Base-by-base conservation (phyloP, 352 stramenopile species). In the Pythium dissotocum region DNA sequence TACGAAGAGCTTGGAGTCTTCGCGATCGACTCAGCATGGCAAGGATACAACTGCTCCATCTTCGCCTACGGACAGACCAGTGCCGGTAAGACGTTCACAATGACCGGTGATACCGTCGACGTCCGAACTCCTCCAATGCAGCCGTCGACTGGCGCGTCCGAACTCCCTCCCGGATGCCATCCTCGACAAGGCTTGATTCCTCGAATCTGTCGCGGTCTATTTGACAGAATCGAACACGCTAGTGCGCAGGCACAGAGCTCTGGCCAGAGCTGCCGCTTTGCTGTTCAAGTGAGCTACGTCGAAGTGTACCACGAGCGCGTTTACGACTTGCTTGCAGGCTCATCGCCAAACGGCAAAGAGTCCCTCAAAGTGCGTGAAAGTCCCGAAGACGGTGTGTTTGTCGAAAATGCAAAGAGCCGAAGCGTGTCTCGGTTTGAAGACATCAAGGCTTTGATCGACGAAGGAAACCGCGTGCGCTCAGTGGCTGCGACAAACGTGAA, bases 241-340 rank as follows among this genome's bases (percentile, higher is more conserved):
- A 61, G 61, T 13, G 35, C 55, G 12, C 18, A 58, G 12, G 18
- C 61, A 16, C 44, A 59, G 53, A 46, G 42, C 9, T 38, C 24
- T 9, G 63, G 71, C 18, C 76, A 67, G n/a, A 67, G 40, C 44
- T 63, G 60, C 14, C 65, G 64, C 1, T 73, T 67, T 55, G 61
- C 72, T 28, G 65, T 92, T 3, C 72, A 89, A 56, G 76, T 94
- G 54, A 93, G 83, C 63, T 94, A 89, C 62, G 77, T 93, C n/a
- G 87, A 93, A 63, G 87, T 94, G 26, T 92, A 90, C 61, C 79
- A 93, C 21, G 85, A 95, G 40, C 83, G 62, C 52, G 83, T 92
- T 8, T 93, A 89, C 44, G 85, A 93, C 44, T 51, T 95, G 10
- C 70, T 95, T 3, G 69, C 54, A 7, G 61, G 51, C 8, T 35